Evolutionary conservation across 306 rosid genomes (phyloP).

Genomic region (Glycine latifolia): DNA sequence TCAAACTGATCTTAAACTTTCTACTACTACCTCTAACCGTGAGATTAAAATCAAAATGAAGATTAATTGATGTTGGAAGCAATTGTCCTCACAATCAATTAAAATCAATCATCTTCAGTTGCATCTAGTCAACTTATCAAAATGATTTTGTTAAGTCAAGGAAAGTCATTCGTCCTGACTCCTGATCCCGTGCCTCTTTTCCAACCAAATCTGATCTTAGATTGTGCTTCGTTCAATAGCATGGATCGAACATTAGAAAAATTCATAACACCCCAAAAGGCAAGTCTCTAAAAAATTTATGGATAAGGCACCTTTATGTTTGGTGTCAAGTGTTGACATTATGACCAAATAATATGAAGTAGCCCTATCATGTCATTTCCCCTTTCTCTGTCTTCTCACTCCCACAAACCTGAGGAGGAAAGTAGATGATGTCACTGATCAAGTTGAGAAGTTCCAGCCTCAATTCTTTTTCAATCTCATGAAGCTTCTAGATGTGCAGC

Average conservation of each 20-base stretch:
- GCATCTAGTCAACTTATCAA: conserved; percentile 34
- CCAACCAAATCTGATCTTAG: conserved; percentile 1
- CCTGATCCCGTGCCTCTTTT: background rate
- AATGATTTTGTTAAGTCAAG: conserved; percentile 14
- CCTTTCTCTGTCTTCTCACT: background rate
- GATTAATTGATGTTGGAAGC: conserved; percentile 13
- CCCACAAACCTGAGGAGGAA: background rate
- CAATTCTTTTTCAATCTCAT: no score
- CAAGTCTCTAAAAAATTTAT: background rate
- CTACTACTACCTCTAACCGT: conserved; percentile 14
- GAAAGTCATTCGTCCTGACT: background rate
- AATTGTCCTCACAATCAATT: conserved; percentile 5
- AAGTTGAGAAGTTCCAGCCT: no score
- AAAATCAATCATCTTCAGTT: background rate
- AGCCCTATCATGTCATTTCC: conserved; percentile 16
- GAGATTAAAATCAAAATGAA: conserved; percentile 6
- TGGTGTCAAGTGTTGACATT: background rate
- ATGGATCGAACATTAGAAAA: conserved; percentile 36
- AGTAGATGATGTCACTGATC: no score
- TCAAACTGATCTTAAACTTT: conserved; percentile 11
- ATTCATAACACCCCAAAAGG: background rate
- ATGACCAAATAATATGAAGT: conserved; percentile 11
- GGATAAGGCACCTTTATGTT: conserved; percentile 4
- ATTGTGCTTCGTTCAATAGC: background rate
- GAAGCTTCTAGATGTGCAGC: no score